phyloP scores from a whole-genome alignment of 768 basidiomycete genomes.

The Rossbeevera mucosa region DNA sequence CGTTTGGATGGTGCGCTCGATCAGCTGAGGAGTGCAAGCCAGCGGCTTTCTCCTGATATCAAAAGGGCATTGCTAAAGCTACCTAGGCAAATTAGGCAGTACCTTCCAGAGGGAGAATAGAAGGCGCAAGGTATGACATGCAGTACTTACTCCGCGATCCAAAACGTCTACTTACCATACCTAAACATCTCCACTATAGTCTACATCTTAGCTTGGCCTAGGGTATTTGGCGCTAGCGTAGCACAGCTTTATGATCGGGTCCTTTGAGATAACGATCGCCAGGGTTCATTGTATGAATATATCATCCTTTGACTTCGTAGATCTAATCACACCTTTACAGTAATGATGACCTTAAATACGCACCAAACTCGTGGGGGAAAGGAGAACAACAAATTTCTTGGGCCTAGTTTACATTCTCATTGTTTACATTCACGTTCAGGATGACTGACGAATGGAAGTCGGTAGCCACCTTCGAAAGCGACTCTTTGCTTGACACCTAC shows the following conservation, averaged over 20 bases:
- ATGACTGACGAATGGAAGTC: no score
- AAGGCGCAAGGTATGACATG: neutral
- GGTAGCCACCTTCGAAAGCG: no score
- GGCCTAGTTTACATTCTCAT: no score
- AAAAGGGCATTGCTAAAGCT: conserved; percentile 1
- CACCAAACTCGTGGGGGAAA: no score
- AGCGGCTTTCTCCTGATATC: neutral
- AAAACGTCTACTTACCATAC: neutral
- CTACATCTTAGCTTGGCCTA: neutral
- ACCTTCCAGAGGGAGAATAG: neutral
- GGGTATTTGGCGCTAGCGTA: neutral
- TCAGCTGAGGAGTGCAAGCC: neutral
- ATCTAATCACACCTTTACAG: no score
- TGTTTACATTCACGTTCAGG: no score
- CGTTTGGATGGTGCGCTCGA: neutral
- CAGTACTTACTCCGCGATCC: neutral
- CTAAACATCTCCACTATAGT: neutral
- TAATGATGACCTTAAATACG: no score
- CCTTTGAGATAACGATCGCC: neutral
- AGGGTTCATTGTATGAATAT: no score
- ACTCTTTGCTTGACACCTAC: neutral
- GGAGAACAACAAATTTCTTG: no score
- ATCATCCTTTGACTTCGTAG: no score
- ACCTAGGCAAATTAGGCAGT: neutral
- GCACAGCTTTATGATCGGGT: neutral